Evolutionary conservation across 768 basidiomycete species (phyloP), one percentile per base, ranked within the genome.

Genomic region (Lactarius sp.): DNA sequence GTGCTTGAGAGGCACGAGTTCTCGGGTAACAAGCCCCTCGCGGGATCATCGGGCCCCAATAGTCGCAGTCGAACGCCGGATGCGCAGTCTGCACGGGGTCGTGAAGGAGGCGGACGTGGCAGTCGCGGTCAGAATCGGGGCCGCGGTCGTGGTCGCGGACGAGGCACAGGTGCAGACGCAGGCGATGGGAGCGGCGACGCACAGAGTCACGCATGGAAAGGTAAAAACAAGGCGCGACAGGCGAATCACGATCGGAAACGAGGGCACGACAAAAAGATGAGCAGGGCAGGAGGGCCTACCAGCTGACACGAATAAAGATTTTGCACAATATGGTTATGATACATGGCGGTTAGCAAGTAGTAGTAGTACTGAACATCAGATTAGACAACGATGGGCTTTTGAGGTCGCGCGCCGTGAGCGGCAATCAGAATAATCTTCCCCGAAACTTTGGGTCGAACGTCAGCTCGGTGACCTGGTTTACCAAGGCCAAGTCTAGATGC

Each of bases 221-320:
- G 88, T 68, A 90, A 84, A 72, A 83, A 88, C 69, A 92, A 88
- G 74, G 83, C 88, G 16, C 86, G 85, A 56, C 77, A 82, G 53
- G 85, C 73, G 2, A 94, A 93, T 69, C 86, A 85, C 70, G 80
- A 86, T 64, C 79, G 93, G 37, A 93, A 90, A 73, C 77, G 90
- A 57, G 94, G 92, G 0, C 89, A 92, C 70, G 94, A 94, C 73
- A 90, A 86, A 75, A 97, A 97, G 78, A 86, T 95, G 89, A 80
- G 83, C 10, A 81, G 78, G 62, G 83, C 77, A 60, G 89, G 84
- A 12, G 79, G 67, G 13, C 73, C 73, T 18, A 20, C 41, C 12
- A 37, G 52, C 18, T 20, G 44, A 44, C 27, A 33, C 22, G 33
- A 53, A 52, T 20, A 36, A 46, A 22, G 14, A 31, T 34, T 27